phyloP scores from a whole-genome alignment of 768 basidiomycete genomes.

The Boletus barrowsii region DNA sequence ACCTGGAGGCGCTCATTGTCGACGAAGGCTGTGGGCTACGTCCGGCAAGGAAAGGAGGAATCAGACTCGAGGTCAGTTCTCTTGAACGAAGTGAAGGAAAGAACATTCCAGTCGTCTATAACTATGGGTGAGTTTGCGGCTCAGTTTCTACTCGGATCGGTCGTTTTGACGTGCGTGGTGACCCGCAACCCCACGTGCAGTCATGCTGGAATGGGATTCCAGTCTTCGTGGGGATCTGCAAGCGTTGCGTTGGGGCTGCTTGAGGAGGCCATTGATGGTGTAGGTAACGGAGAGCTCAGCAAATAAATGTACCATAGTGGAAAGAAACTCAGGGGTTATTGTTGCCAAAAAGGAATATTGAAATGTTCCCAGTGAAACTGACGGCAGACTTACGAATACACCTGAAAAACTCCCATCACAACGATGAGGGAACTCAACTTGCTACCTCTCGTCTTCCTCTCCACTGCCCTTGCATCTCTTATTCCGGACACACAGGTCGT shows the following conservation, averaged over 20 bases:
- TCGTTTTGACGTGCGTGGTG: background rate
- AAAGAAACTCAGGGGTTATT: background rate
- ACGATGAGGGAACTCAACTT: conserved; percentile 41
- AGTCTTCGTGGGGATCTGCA: conserved; percentile 66
- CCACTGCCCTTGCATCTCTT: conserved; percentile 36
- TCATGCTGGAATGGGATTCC: conserved; percentile 63
- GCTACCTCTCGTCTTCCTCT: conserved; percentile 35
- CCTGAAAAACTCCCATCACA: background rate
- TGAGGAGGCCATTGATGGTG: conserved; percentile 36
- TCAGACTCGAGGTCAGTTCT: conserved; percentile 54
- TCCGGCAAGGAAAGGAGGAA: conserved; percentile 65
- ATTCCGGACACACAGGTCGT: conserved; percentile 45
- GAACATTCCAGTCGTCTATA: conserved; percentile 52
- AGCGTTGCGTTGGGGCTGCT: conserved; percentile 45
- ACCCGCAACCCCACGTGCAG: conserved; percentile 29
- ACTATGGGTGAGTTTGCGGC: conserved; percentile 54
- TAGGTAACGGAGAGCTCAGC: background rate
- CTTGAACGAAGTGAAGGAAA: conserved; percentile 27
- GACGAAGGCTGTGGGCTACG: conserved; percentile 62
- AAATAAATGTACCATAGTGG: background rate
- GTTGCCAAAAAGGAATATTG: background rate
- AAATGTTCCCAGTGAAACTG: background rate
- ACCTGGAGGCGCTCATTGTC: conserved; percentile 45
- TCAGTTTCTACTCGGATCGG: background rate
- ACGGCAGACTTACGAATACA: background rate